Percentiles rank a stretch among this genome's conserved stretches.
phyloP scores from a whole-genome alignment of 2,329 filamentous ascomycete species.

The Fusarium tuaranense region DNA sequence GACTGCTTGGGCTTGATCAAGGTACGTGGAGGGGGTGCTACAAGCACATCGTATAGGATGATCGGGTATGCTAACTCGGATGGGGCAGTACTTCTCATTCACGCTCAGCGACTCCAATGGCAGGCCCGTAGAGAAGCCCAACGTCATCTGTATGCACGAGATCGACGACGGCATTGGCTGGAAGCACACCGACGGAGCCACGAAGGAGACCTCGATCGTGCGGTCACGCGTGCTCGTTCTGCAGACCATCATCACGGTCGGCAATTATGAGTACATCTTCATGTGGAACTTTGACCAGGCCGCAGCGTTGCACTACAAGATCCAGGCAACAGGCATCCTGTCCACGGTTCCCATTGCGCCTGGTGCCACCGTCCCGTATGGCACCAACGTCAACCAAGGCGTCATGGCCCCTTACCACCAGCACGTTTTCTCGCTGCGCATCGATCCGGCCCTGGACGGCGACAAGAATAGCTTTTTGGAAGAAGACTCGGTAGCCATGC shows the following conservation, averaged over 20 bases:
- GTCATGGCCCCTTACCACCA: constrained; percentile 73
- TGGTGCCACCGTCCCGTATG: constrained; percentile 63
- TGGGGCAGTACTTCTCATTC: too few relatives aligned
- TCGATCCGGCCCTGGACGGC: constrained; percentile 71
- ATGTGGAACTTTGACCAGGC: constrained; percentile 61
- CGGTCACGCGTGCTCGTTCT: constrained; percentile 66
- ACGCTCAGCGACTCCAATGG: too few relatives aligned
- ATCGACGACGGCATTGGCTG: constrained; percentile 63
- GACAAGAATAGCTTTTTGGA: constrained; percentile 53
- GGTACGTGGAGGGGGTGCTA: too few relatives aligned
- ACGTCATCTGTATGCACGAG: constrained; percentile 51
- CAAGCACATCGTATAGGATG: too few relatives aligned
- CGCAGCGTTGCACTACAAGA: constrained; percentile 48
- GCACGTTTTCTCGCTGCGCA: constrained; percentile 71
- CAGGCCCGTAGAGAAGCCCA: constrained; percentile 55
- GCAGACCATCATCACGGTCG: constrained; percentile 69
- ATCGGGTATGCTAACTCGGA: too few relatives aligned
- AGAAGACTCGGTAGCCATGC: constrained; percentile 9
- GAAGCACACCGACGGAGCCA: constrained; percentile 64
- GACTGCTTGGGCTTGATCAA: too few relatives aligned
- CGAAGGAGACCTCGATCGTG: constrained; percentile 57
- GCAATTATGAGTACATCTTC: constrained; percentile 67
- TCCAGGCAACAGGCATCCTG: constrained; percentile 53
- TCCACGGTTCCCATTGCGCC: constrained; percentile 57
- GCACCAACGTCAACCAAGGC: constrained; percentile 64